Base-by-base conservation (phyloP, 352 stramenopile species). In the Blastocystis hominis region DNA sequence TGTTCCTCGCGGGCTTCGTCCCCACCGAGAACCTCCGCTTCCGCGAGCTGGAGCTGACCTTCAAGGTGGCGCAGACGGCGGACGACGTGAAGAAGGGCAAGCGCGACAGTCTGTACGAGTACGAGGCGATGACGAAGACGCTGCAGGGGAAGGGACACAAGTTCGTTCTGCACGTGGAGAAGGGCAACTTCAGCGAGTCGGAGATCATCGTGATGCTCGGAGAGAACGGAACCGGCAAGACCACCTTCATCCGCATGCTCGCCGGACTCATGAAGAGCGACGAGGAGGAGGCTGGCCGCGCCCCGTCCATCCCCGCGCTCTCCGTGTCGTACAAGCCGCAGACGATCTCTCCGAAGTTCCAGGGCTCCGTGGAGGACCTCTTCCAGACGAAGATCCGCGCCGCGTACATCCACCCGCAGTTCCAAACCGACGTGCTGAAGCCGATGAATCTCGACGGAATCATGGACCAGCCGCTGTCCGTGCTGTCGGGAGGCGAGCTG, bases 201-300 rank as follows among this genome's bases (percentile, higher is more conserved):
- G 96, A 99, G 91, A 99, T 99, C 88, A 96, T 99, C 77, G 94
- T 98, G 88, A 95, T 98, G 90, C 91, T 98, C 56, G 97, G 97
- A 86, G 97, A 99, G 90, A 99, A 99, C 91, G 97, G 97, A 90
- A 98, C 95, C 53, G 96, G 97, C 89, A 99, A 99, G 91, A 99
- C 97, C 24, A 99, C 97, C 40, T 99, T 99, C 91, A 98, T 99
- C 75, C 92, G 95, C 88, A 99, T 99, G 97, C 93, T 99, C 17
- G 97, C 97, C 44, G 97, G 97, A 89, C 91, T 98, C 69, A 92
- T 98, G 77, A 98, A 98, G 91, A 97, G 93, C 64, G 97, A 99
- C 89, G 96, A 98, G 90, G 95, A 98, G 90, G 46, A 90, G 47
- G 70, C 54, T 15, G 62, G 38, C 1, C 38, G 90, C 34, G 36